A percentile compares a stretch with the other conserved stretches of the same genome.
Evolutionary conservation across 1,139 yeast genomes (phyloP).

Genomic region (Protomyces inundatus): DNA sequence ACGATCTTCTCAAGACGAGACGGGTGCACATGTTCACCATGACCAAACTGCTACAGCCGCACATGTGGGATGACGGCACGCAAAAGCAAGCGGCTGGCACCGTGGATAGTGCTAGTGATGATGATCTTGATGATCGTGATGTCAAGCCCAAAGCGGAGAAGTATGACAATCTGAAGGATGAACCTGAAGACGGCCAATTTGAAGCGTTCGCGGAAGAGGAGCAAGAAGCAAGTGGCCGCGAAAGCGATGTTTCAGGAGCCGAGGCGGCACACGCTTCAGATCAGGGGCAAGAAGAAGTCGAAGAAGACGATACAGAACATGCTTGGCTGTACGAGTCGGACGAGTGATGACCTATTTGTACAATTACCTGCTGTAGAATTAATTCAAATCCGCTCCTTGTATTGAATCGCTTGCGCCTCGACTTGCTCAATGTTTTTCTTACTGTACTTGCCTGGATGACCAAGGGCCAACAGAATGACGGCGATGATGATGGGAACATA

Average conservation of each 20-base stretch:
- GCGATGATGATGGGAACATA: conserved; percentile 4
- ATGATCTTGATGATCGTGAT: neutral
- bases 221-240: too few relatives aligned
- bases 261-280: neutral
- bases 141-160: neutral
- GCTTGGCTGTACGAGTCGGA: neutral
- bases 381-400: neutral
- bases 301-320: neutral
- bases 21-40: conserved; percentile 59
- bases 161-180: too few relatives aligned
- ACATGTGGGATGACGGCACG: conserved; percentile 6
- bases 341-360: neutral
- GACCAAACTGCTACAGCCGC: conserved; percentile 46
- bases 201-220: too few relatives aligned
- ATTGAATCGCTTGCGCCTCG: neutral
- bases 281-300: neutral
- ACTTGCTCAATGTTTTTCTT: neutral
- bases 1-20: conserved; percentile 49
- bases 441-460: conserved; percentile 1
- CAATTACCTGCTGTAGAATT: too few relatives aligned
- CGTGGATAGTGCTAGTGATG: neutral
- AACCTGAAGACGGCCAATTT: too few relatives aligned
- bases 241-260: too few relatives aligned
- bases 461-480: neutral
- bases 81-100: neutral